Conservation (phyloP, 164 flowering plant species). For the Umbilicus rupestris region DNA sequence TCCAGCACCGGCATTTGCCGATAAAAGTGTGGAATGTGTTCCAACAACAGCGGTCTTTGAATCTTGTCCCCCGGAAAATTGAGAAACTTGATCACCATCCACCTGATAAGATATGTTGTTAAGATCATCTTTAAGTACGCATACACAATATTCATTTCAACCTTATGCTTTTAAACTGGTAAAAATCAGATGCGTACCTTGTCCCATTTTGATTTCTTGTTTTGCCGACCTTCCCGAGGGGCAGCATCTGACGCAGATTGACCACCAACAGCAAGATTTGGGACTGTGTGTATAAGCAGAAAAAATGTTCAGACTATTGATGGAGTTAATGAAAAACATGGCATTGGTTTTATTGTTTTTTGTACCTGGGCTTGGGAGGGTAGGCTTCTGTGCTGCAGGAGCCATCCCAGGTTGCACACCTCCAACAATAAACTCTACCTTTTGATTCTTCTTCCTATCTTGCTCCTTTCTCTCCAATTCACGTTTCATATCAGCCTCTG, state of each 20-base stretch:
- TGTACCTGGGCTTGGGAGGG: constrained; percentile 51
- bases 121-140: not conserved
- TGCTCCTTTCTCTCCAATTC: constrained; percentile 79
- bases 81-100: constrained; percentile 48
- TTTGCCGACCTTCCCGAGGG: constrained; percentile 65
- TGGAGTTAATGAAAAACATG: no score
- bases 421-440: constrained; percentile 62
- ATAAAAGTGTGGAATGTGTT: constrained; percentile 49
- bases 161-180: not conserved
- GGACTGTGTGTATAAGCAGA: constrained; percentile 17
- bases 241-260: constrained; percentile 34
- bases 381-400: constrained; percentile 35
- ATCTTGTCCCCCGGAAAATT: constrained; percentile 45
- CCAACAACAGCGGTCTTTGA: constrained; percentile 29
- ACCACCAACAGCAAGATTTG: constrained; percentile 33
- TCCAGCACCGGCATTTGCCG: constrained; percentile 77
- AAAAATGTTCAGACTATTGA: not conserved
- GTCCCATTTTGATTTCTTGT: constrained; percentile 97
- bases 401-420: constrained; percentile 49
- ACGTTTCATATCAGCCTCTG: constrained; percentile 86
- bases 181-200: constrained; percentile 39
- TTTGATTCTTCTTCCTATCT: constrained; percentile 72
- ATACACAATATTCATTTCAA: not conserved
- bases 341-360: not conserved
- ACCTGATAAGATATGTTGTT: constrained; percentile 36